phyloP scores from a whole-genome alignment of 768 basidiomycete genomes.

The Lentinula aciculospora region DNA sequence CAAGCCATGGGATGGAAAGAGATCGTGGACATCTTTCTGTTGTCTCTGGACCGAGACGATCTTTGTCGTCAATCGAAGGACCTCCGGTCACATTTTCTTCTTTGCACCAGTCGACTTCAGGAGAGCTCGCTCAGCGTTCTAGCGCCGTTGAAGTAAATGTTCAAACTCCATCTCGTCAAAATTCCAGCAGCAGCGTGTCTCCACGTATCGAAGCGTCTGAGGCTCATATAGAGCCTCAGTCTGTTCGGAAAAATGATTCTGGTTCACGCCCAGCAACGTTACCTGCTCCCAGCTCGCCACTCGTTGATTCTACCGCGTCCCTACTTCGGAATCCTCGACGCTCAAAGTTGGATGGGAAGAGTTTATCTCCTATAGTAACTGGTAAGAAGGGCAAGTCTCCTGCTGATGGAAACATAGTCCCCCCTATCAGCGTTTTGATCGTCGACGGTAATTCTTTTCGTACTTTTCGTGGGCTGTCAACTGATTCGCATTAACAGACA shows the following conservation, averaged over 20 bases:
- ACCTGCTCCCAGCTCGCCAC: slow-evolving; percentile 14
- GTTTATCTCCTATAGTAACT: slow-evolving; percentile 22
- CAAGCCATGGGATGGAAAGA: slow-evolving; percentile 39
- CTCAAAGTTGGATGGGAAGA: slow-evolving; percentile 17
- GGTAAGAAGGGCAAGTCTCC: slow-evolving; percentile 46
- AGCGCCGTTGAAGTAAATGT: not conserved
- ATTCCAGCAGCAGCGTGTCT: not conserved
- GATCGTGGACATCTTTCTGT: slow-evolving; percentile 32
- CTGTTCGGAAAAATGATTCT: not conserved
- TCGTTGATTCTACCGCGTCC: not conserved
- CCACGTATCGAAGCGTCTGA: slow-evolving; percentile 1
- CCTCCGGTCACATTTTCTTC: slow-evolving; percentile 24
- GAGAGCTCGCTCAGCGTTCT: not conserved
- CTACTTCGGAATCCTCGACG: slow-evolving; percentile 13
- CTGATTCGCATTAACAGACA: slow-evolving; percentile 50
- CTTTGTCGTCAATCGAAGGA: slow-evolving; percentile 10
- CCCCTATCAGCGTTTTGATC: slow-evolving; percentile 96
- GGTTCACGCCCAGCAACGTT: not conserved
- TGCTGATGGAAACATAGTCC: slow-evolving; percentile 71
- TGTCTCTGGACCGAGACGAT: not conserved
- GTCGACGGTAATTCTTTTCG: slow-evolving; percentile 76
- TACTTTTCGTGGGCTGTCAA: not conserved
- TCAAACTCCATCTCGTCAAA: not conserved
- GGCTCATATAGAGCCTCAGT: not conserved
- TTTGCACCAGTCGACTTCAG: slow-evolving; percentile 21